These are phyloP conservation scores for Paraphoma sp. DNA, from an alignment of 2,329 filamentous ascomycete species.

Conservation along the genomic window DNA sequence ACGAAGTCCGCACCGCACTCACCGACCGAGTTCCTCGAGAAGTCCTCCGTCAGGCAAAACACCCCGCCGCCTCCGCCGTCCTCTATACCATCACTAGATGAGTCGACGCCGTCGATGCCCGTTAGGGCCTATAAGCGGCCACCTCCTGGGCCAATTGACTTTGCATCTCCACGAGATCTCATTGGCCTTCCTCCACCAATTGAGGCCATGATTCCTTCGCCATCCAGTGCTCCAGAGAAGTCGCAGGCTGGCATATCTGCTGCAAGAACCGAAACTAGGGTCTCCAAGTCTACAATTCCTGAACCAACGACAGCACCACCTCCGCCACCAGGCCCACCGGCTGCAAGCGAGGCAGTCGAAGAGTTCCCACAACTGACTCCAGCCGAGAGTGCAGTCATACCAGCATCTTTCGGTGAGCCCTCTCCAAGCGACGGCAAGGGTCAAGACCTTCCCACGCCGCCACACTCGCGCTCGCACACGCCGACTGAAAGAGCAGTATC, in stretches of 20 bases:
- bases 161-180: conserved; percentile 31
- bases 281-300: background rate
- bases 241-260: conserved; percentile 3
- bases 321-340: conserved; percentile 18
- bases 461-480: conserved; percentile 32
- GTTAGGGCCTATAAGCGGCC: conserved; percentile 35
- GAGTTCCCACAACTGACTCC: conserved; percentile 16
- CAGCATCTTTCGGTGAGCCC: conserved; percentile 19
- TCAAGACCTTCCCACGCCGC: conserved; percentile 31
- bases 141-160: conserved; percentile 35
- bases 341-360: conserved; percentile 18
- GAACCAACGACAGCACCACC: conserved; percentile 1
- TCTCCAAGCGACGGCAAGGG: conserved; percentile 10
- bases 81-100: conserved; percentile 22
- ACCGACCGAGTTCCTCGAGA: conserved; percentile 23
- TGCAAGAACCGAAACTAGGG: background rate
- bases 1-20: conserved; percentile 20
- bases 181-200: conserved; percentile 28
- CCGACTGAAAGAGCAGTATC: conserved; percentile 33
- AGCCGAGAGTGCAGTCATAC: conserved; percentile 32
- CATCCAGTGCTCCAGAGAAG: no score
- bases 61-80: conserved; percentile 30
- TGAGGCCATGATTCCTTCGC: conserved; percentile 17
- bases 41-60: conserved; percentile 13
- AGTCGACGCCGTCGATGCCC: conserved; percentile 11